Conservation (phyloP, 495 filamentous ascomycete species). For the Penicillium arizonense region DNA sequence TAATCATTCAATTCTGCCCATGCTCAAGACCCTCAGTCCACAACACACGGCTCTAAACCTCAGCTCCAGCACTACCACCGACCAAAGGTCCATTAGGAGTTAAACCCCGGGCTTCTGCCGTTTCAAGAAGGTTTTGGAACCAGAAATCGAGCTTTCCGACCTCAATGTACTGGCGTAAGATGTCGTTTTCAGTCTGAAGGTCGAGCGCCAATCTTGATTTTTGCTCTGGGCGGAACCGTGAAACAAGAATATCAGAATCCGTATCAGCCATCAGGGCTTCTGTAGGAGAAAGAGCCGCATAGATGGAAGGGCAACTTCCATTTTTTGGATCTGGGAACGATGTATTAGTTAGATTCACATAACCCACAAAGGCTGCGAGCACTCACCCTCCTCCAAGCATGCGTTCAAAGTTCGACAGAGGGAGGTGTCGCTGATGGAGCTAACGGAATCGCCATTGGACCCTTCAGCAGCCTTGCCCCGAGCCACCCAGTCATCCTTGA, state of each 20-base stretch:
- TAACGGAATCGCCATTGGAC: conserved; percentile 22
- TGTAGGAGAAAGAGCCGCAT: conserved; percentile 44
- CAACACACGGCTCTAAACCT: background rate
- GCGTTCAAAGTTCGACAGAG: conserved; percentile 31
- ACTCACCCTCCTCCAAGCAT: conserved; percentile 37
- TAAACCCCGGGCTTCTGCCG: conserved; percentile 10
- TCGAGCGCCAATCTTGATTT: conserved; percentile 52
- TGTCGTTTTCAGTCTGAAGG: conserved; percentile 50
- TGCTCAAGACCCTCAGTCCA: too few species aligned
- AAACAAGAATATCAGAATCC: conserved; percentile 50
- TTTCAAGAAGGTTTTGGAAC: conserved; percentile 50
- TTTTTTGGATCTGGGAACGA: conserved; percentile 14
- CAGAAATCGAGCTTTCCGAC: conserved; percentile 59
- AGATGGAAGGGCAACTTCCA: conserved; percentile 24
- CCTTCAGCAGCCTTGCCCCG: conserved; percentile 37
- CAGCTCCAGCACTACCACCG: background rate
- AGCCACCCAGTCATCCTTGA: conserved; percentile 72
- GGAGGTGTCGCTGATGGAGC: conserved; percentile 26
- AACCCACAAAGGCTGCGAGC: background rate
- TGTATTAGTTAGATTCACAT: background rate
- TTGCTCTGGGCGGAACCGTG: conserved; percentile 52
- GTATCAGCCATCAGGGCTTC: conserved; percentile 49
- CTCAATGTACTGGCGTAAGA: conserved; percentile 52
- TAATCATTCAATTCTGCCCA: too few species aligned
- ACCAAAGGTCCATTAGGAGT: background rate